Conservation (phyloP, 2,329 filamentous ascomycete species). For the Paraconiothyrium brasiliense region DNA sequence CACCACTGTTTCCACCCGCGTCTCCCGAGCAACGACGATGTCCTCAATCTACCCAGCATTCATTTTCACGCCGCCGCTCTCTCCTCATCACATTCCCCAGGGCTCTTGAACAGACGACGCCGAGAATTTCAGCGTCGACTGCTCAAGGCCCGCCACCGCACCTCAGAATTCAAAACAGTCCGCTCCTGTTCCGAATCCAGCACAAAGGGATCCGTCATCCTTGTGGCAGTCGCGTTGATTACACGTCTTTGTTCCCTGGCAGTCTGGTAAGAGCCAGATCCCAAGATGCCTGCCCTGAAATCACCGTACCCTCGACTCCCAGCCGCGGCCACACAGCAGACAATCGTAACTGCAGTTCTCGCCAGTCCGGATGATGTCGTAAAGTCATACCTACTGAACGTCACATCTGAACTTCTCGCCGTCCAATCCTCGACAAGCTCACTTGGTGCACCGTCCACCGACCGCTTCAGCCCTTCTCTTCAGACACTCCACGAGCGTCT, state of each 20-base stretch:
- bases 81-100: neutral
- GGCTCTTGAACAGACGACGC: neutral
- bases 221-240: neutral
- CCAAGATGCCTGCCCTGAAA: neutral
- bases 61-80: neutral
- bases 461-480: conserved; percentile 41
- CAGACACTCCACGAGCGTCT: conserved; percentile 44
- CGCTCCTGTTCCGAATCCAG: too few relatives aligned
- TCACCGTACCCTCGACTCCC: conserved; percentile 2
- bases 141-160: neutral
- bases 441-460: conserved; percentile 17
- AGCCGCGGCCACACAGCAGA: conserved; percentile 27
- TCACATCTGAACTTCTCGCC: conserved; percentile 26
- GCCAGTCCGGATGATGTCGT: conserved; percentile 25
- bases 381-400: conserved; percentile 22
- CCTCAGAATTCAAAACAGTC: neutral
- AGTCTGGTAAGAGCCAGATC: neutral
- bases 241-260: neutral
- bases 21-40: neutral
- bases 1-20: neutral
- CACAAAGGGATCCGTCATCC: too few relatives aligned
- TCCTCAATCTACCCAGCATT: neutral
- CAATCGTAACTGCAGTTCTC: conserved; percentile 19
- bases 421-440: conserved; percentile 23
- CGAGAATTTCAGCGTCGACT: neutral